phyloP scores from a whole-genome alignment of 345 rosid species.

The Brassica cretica region DNA sequence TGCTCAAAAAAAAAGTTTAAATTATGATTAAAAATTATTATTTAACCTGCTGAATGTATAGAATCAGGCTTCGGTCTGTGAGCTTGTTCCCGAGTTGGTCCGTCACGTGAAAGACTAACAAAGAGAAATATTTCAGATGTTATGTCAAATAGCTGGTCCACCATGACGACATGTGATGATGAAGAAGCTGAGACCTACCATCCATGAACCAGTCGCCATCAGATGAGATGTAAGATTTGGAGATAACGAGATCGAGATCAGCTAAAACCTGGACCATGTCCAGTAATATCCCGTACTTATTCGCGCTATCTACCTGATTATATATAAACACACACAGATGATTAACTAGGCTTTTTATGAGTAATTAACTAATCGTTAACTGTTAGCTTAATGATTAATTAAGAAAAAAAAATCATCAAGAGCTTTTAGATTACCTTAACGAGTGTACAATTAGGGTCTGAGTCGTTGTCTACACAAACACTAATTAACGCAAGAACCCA shows the following conservation, averaged over 20 bases:
- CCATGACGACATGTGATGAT: conserved; percentile 23
- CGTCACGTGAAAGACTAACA: conserved; percentile 78
- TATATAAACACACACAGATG: conserved; percentile 25
- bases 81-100: conserved; percentile 74
- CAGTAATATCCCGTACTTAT: conserved; percentile 80
- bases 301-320: conserved; percentile 87
- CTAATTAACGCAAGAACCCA: conserved; percentile 43
- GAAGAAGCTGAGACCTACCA: conserved; percentile 50
- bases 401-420: neutral
- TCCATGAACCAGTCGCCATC: conserved; percentile 99
- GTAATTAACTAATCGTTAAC: neutral
- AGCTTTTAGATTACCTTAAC: conserved; percentile 58
- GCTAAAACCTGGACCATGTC: conserved; percentile 96
- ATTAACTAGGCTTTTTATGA: neutral
- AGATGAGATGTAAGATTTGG: conserved; percentile 88
- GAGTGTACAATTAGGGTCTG: conserved; percentile 74
- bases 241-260: conserved; percentile 92
- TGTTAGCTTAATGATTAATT: neutral
- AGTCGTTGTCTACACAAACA: conserved; percentile 83
- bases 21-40: neutral
- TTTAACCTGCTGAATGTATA: conserved; percentile 61
- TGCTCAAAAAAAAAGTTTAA: neutral
- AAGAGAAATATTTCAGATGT: conserved; percentile 20
- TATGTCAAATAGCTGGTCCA: conserved; percentile 15
- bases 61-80: conserved; percentile 59